Base-by-base conservation (phyloP, 176 grass and related monocot species). In the Ensete glaucum region DNA sequence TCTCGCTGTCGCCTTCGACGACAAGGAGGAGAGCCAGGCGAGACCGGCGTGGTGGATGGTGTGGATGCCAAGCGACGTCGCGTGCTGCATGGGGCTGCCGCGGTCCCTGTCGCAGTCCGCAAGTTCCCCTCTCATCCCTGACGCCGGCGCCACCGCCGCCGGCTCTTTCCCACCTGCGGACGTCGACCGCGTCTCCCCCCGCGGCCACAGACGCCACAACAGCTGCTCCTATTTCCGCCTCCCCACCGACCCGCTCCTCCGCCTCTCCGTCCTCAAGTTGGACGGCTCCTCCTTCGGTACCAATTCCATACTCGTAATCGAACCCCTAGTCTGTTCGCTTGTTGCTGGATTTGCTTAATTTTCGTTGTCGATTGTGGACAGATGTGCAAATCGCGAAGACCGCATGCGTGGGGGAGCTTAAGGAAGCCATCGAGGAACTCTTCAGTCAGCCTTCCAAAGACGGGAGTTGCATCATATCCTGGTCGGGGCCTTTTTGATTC, bases 221-320 rank as follows among this genome's bases (percentile, higher is more conserved):
- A 92, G 87, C 71, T 88, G 86, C 81, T 90, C 89, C 3, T 96
- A 96, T 73, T 50, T 49, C 69, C 87, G 88, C 58, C 81, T 97
- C 62, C 83, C 87, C 7, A 78, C 83, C 1, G 85, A 89, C 19
- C 74, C 81, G 11, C 77, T 71, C 56, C 79, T 97, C 83, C 82
- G 57, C 71, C 87, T 97, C 72, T 81, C 90, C 70, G 70, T 97
- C 68, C 87, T 83, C 67, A 97, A 93, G 81, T 81, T 97, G 53
- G 93, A 97, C 52, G 87, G 73, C 23, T 92, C 90, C 79, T 83
- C 67, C 86, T 97, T 92, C 83, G 90, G 93, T 96, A 58, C 48
- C 51, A 16, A 50, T 77, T 76, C 52, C 22, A 1, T 43, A 17
- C 62, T 1, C 10, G 14, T 12, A 34, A 43, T 43, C 34, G 26